phyloP scores from a whole-genome alignment of 2,329 filamentous ascomycete species.

The Arthrobotrys conoides region DNA sequence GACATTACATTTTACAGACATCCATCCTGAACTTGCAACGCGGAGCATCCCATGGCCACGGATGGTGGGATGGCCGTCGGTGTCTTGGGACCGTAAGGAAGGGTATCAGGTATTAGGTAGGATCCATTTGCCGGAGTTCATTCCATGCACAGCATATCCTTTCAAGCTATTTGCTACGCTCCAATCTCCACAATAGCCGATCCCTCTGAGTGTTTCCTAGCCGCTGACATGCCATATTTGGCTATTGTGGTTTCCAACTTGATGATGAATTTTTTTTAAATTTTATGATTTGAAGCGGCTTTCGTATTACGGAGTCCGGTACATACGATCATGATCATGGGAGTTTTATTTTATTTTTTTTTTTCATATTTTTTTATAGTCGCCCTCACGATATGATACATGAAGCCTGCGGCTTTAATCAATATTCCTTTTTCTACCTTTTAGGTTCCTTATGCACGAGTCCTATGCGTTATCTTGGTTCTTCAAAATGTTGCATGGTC shows the following conservation, averaged over 20 bases:
- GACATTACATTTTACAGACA: too few relatives aligned
- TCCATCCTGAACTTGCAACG: slow-evolving; percentile 32
- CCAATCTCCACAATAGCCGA: slow-evolving; percentile 61
- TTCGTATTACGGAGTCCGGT: slow-evolving; percentile 44
- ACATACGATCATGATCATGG: slow-evolving; percentile 39
- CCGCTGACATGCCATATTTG: slow-evolving; percentile 61
- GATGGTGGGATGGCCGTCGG: slow-evolving; percentile 59
- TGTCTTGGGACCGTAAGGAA: slow-evolving; percentile 43
- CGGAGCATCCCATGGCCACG: slow-evolving; percentile 61
- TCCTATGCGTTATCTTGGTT: slow-evolving; percentile 35
- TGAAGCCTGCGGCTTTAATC: slow-evolving; percentile 1
- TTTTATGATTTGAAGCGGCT: slow-evolving; percentile 32
- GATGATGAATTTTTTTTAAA: slow-evolving; percentile 30
- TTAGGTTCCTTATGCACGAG: slow-evolving; percentile 18
- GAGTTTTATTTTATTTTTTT: slow-evolving; percentile 29
- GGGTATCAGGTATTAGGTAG: slow-evolving; percentile 1
- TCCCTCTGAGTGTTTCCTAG: slow-evolving; percentile 38
- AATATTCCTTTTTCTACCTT: not conserved
- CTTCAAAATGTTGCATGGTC: slow-evolving; percentile 23
- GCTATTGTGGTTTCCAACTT: slow-evolving; percentile 47
- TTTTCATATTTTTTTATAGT: too few relatives aligned
- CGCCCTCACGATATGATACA: not conserved
- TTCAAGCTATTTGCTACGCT: slow-evolving; percentile 25
- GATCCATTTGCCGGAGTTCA: slow-evolving; percentile 51
- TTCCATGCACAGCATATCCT: slow-evolving; percentile 63